Evolutionary conservation across 768 basidiomycete species (phyloP), one percentile per base, ranked within the genome.

Genomic region (Termitomyces heimii): DNA sequence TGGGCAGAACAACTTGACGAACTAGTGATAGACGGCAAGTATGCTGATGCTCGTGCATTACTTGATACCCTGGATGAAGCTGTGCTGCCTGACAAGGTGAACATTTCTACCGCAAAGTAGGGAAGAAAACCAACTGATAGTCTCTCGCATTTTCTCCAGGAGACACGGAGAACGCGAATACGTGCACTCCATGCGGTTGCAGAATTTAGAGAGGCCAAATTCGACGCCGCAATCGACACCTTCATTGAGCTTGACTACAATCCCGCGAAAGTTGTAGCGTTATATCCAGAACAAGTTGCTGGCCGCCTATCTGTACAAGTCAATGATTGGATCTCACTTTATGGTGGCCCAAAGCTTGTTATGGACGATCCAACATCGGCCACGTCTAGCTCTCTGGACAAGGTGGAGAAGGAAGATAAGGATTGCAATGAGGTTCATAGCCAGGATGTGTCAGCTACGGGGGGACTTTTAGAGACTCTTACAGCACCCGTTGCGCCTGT

Each of bases 181-280:
- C 82, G 85, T 5, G 82, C 83, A 2, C 77, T 98, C 20, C 81
- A 90, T 53, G 94, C 93, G 0, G 86, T 97, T 0, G 76, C 88
- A 0, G 82, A 88, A 58, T 95, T 95, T 70, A 79, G 81, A 4
- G 72, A 76, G 8, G 81, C 79, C 8, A 78, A 85, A 56, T 95
- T 83, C 65, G 86, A 89, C 59, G 72, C 76, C 1, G 94, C 96
- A 1, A 88, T 98, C 56, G 86, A 97, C 66, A 82, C 85, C 0
- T 94, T 98, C 69, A 81, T 94, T 48, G 83, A 88, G 42, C 84
- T 96, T 42, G 88, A 98, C 62, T 77, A 94, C 62, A 95, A 95
- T 65, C 97, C 97, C 0, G 92, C 95, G 0, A 93, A 94, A 66
- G 92, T 99, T 3, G 80, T 98, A 22, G 88, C 94, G 1, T 74